A percentile compares a stretch with the other conserved stretches of the same genome.
Evolutionary conservation across 2,329 filamentous ascomycete species (phyloP).

Genomic region (Aspergillus intermedius): DNA sequence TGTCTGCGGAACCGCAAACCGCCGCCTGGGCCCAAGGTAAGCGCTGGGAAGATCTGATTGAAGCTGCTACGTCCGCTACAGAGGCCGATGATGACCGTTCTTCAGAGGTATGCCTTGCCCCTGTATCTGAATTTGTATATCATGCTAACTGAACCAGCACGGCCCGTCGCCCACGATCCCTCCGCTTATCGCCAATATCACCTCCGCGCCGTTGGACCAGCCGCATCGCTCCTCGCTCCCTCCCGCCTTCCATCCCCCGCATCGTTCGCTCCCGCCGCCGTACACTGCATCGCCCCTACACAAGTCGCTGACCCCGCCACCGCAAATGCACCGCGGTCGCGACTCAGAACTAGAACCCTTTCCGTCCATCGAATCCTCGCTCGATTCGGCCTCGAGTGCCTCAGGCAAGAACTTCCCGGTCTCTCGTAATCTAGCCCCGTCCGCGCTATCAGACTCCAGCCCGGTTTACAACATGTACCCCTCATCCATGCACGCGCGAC

Average conservation of each 20-base stretch:
- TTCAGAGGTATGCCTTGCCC: constrained; percentile 60
- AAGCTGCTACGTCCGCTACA: constrained; percentile 85
- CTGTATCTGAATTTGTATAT: constrained; percentile 8
- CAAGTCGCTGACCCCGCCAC: constrained; percentile 75
- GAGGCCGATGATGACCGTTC: constrained; percentile 81
- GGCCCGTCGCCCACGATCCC: constrained; percentile 36
- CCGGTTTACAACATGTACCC: constrained; percentile 42
- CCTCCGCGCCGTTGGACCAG: constrained; percentile 33
- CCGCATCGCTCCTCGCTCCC: constrained; percentile 57
- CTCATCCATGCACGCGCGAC: constrained; percentile 27
- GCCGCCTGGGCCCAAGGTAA: constrained; percentile 70
- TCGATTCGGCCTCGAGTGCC: constrained; percentile 45
- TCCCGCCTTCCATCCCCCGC: constrained; percentile 45
- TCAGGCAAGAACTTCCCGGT: constrained; percentile 66
- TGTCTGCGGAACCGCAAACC: constrained; percentile 75
- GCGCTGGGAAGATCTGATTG: constrained; percentile 93
- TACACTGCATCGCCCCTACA: constrained; percentile 89
- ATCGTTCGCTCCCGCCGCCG: constrained; percentile 40
- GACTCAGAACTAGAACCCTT: constrained; percentile 68
- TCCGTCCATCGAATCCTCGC: constrained; percentile 78
- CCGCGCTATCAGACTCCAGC: constrained; percentile 60
- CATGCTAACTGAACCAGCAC: constrained; percentile 39
- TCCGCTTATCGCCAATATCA: constrained; percentile 32
- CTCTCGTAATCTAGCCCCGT: constrained; percentile 56
- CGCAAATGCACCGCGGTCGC: constrained; percentile 45